A percentile compares a stretch with the other conserved stretches of the same genome.
Evolutionary conservation across 2,329 filamentous ascomycete species (phyloP).

Genomic region (Venturiaceae sp.): DNA sequence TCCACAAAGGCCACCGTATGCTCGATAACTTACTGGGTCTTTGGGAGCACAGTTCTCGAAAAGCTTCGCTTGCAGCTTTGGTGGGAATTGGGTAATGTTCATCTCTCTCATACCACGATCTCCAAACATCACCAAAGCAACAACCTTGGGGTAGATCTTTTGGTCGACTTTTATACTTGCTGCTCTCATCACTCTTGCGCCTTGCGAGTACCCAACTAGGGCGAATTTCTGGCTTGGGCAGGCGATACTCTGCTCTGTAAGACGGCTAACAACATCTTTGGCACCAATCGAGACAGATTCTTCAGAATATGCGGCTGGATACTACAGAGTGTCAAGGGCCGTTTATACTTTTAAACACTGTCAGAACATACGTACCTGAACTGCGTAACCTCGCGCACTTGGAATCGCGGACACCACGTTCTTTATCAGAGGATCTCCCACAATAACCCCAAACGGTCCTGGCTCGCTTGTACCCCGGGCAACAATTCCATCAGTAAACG

Average conservation of each 20-base stretch:
- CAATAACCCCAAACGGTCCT: conserved; percentile 4
- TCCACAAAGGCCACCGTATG: neutral
- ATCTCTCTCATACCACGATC: neutral
- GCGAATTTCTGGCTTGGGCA: conserved; percentile 7
- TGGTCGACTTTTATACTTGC: neutral
- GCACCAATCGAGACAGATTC: neutral
- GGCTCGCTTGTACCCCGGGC: conserved; percentile 6
- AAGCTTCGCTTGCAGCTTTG: conserved; percentile 1
- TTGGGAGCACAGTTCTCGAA: conserved; percentile 3
- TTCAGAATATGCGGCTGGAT: neutral
- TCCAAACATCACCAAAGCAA: conserved; percentile 8
- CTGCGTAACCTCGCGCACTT: neutral
- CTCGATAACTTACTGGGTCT: conserved; percentile 3
- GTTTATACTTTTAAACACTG: neutral
- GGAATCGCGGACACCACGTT: neutral
- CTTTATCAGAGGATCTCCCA: conserved; percentile 4
- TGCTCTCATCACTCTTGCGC: conserved; percentile 1
- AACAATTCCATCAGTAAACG: neutral
- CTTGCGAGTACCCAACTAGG: conserved; percentile 8
- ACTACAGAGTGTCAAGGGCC: neutral
- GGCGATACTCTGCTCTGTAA: neutral
- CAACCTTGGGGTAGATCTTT: neutral
- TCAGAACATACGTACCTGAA: neutral
- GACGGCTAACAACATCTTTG: neutral
- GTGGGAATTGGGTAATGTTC: neutral